Evolutionary conservation across 2,329 filamentous ascomycete genomes (phyloP).

Genomic region (Fusarium nisikadoi): DNA sequence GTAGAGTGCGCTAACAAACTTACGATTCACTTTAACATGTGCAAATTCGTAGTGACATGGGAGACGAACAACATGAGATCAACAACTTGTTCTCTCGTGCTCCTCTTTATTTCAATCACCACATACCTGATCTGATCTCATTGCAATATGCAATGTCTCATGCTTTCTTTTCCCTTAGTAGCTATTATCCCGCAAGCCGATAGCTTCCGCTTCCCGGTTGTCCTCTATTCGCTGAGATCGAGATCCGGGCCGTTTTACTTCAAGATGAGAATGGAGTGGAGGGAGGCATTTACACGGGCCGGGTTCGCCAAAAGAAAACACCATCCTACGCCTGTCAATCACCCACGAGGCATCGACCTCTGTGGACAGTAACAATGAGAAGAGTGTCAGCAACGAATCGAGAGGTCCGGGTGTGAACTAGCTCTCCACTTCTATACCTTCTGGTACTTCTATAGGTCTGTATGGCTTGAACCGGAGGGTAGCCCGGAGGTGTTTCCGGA

Average conservation of each 20-base stretch:
- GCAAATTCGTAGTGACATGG: not conserved
- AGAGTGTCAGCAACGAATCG: conserved; percentile 12
- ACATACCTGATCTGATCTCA: not conserved
- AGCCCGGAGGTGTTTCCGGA: conserved; percentile 38
- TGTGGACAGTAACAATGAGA: conserved; percentile 7
- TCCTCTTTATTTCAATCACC: not conserved
- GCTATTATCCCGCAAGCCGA: conserved; percentile 34
- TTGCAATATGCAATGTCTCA: not conserved
- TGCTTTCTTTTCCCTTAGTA: conserved; percentile 11
- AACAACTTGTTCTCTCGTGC: not conserved
- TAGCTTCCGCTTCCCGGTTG: conserved; percentile 23
- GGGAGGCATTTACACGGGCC: conserved; percentile 17
- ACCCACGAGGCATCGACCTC: conserved; percentile 23
- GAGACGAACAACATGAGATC: not conserved
- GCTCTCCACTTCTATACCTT: conserved; percentile 26
- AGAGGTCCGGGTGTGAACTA: conserved; percentile 7
- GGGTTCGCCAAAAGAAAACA: conserved; percentile 3
- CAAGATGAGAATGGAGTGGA: conserved; percentile 21
- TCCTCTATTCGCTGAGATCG: conserved; percentile 16
- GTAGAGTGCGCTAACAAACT: conserved; percentile 3
- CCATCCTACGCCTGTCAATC: conserved; percentile 31
- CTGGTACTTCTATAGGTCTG: conserved; percentile 14
- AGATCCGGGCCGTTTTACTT: conserved; percentile 37
- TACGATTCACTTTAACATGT: conserved; percentile 8
- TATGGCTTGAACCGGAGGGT: conserved; percentile 27